Conservation (phyloP, 2,329 filamentous ascomycete species). For the Plectosphaerella plurivora region DNA sequence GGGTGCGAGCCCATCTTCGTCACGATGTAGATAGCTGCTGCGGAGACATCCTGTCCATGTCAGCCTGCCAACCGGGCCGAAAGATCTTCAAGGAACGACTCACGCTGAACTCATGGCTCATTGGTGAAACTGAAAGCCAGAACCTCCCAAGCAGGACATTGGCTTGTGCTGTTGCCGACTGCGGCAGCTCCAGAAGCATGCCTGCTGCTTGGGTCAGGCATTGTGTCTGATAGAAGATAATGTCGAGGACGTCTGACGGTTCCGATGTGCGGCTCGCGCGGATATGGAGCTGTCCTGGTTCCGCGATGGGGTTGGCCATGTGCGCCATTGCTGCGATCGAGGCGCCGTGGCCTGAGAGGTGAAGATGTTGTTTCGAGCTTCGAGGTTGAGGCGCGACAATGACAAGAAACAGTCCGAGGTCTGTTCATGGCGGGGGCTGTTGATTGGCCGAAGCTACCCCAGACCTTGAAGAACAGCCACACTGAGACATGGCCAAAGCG, state of each 20-base stretch:
- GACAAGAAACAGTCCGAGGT: not conserved
- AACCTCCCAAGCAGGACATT: slow-evolving; percentile 79
- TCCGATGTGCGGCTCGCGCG: slow-evolving; percentile 52
- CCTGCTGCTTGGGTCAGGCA: slow-evolving; percentile 74
- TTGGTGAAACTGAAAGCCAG: slow-evolving; percentile 60
- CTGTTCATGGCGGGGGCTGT: not conserved
- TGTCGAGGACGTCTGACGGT: slow-evolving; percentile 65
- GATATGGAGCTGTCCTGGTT: slow-evolving; percentile 62
- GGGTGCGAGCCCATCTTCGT: slow-evolving; percentile 78
- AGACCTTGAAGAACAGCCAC: not conserved
- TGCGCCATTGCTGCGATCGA: slow-evolving; percentile 7
- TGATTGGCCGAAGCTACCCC: slow-evolving; percentile 1
- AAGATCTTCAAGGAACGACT: slow-evolving; percentile 9
- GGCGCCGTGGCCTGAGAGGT: not conserved
- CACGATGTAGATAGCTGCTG: slow-evolving; percentile 74
- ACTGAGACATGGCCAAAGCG: not conserved
- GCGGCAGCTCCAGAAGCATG: slow-evolving; percentile 76
- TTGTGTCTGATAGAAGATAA: slow-evolving; percentile 66
- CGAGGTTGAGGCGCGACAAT: not conserved
- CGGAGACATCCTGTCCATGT: slow-evolving; percentile 66
- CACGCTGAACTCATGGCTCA: slow-evolving; percentile 55
- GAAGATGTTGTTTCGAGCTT: not conserved
- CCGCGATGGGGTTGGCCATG: slow-evolving; percentile 63
- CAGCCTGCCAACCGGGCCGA: not conserved
- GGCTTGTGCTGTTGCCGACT: slow-evolving; percentile 80